A percentile compares a stretch with the other conserved stretches of the same genome.
These are phyloP conservation scores for Xylaria sp. DNA, from an alignment of 495 filamentous ascomycete genomes.

Conservation along the genomic window DNA sequence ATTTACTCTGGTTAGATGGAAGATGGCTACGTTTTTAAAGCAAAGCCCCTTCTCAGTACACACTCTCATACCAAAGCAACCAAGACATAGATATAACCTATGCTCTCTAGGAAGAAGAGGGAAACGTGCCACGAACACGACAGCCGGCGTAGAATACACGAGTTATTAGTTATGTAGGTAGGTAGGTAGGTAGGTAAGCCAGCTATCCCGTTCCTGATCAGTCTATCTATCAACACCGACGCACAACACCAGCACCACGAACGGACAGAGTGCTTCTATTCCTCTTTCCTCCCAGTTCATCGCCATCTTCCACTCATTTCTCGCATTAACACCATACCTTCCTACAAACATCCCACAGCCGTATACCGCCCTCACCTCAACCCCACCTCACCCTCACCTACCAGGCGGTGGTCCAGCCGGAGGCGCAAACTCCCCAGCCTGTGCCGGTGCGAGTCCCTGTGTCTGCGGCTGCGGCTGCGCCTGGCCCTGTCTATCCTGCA, in stretches of 20 bases:
- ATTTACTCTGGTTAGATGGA: neutral
- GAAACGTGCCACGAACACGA: neutral
- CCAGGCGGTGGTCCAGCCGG: constrained; percentile 55
- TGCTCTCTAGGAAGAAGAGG: neutral
- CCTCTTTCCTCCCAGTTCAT: neutral
- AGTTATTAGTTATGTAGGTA: neutral
- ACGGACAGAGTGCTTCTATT: neutral
- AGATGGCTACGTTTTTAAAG: neutral
- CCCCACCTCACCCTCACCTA: neutral
- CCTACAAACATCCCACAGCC: neutral
- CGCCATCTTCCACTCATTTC: neutral
- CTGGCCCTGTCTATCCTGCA: constrained; percentile 48
- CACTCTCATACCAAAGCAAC: neutral
- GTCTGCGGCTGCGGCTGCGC: too few relatives aligned
- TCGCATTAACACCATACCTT: neutral
- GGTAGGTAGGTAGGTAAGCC: neutral
- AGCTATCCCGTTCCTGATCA: neutral
- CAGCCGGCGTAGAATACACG: neutral
- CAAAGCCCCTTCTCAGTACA: neutral
- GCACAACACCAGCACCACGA: neutral
- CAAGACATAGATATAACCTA: neutral
- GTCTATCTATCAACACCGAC: neutral
- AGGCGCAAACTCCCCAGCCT: constrained; percentile 44
- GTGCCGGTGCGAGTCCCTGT: constrained; percentile 29
- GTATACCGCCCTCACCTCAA: neutral